Percentiles rank a stretch among this genome's conserved stretches.
These are phyloP conservation scores for Tieghemiomyces parasiticus DNA, from an alignment of 192 early-diverging fungal genomes.

Conservation along the genomic window DNA sequence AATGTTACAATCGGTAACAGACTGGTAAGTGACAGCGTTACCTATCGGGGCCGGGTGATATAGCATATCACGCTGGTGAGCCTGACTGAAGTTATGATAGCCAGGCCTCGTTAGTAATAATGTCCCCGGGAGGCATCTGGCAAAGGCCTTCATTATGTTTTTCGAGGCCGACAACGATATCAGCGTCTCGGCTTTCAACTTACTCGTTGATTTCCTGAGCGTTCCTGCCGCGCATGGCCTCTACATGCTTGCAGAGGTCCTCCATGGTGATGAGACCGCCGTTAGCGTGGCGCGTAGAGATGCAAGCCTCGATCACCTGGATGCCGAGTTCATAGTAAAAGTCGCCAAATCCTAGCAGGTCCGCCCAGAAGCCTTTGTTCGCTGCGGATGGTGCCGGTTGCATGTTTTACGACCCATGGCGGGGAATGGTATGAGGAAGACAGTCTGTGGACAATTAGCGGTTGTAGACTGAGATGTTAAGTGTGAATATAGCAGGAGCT, in stretches of 20 bases:
- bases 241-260: constrained; percentile 59
- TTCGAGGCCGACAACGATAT: constrained; percentile 1
- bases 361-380: constrained; percentile 93
- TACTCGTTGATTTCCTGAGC: constrained; percentile 33
- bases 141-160: too few species aligned
- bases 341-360: constrained; percentile 85
- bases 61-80: too few species aligned
- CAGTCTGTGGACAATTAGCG: too few species aligned
- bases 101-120: too few species aligned
- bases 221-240: constrained; percentile 39
- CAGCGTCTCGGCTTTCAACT: constrained; percentile 3
- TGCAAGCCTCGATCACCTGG: constrained; percentile 85
- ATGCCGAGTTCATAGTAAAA: constrained; percentile 95
- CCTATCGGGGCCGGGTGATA: too few species aligned
- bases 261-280: constrained; percentile 82
- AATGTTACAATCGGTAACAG: neutral
- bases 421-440: too few species aligned
- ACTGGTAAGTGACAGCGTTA: neutral
- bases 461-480: too few species aligned
- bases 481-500: too few species aligned
- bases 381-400: constrained; percentile 35
- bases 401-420: too few species aligned
- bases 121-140: too few species aligned
- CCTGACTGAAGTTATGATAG: too few species aligned
- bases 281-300: constrained; percentile 65